Conservation (phyloP, 208 protist genomes). For the Blastocrithidia nonstop region DNA sequence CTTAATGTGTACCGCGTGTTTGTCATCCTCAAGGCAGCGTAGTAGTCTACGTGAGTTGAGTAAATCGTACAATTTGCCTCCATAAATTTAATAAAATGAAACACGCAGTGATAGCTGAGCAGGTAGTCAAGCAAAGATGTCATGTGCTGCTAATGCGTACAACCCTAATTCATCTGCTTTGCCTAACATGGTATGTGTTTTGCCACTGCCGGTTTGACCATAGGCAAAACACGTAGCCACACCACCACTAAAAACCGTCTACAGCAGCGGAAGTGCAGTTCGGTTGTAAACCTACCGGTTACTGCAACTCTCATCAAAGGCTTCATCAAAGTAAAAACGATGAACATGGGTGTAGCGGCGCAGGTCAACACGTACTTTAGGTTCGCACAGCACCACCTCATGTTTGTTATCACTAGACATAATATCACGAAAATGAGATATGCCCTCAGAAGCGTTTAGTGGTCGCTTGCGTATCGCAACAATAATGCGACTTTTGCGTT, state of each 20-base stretch:
- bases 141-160: slow-evolving; percentile 40
- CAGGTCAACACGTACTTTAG: slow-evolving; percentile 90
- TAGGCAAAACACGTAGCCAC: slow-evolving; percentile 78
- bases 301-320: slow-evolving; percentile 78
- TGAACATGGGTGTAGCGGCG: slow-evolving; percentile 93
- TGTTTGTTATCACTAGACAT: slow-evolving; percentile 49
- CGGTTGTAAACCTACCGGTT: slow-evolving; percentile 84
- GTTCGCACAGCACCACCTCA: slow-evolving; percentile 63
- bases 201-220: slow-evolving; percentile 84
- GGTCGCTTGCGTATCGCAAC: slow-evolving; percentile 86
- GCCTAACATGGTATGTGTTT: slow-evolving; percentile 86
- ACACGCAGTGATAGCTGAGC: slow-evolving; percentile 15
- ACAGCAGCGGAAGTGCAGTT: slow-evolving; percentile 46
- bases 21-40: slow-evolving; percentile 46
- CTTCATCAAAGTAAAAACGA: slow-evolving; percentile 92
- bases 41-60: slow-evolving; percentile 51
- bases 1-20: slow-evolving; percentile 42
- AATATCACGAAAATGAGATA: slow-evolving; percentile 55
- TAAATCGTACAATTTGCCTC: slow-evolving; percentile 57
- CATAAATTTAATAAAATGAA: slow-evolving; percentile 81
- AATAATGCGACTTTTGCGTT: slow-evolving; percentile 63
- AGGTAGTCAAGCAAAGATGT: slow-evolving; percentile 52
- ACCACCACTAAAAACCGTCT: slow-evolving; percentile 57
- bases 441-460: slow-evolving; percentile 42
- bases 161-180: slow-evolving; percentile 40